phyloP scores from a whole-genome alignment of 2,329 filamentous ascomycete species.

The Trichoderma hamatum region DNA sequence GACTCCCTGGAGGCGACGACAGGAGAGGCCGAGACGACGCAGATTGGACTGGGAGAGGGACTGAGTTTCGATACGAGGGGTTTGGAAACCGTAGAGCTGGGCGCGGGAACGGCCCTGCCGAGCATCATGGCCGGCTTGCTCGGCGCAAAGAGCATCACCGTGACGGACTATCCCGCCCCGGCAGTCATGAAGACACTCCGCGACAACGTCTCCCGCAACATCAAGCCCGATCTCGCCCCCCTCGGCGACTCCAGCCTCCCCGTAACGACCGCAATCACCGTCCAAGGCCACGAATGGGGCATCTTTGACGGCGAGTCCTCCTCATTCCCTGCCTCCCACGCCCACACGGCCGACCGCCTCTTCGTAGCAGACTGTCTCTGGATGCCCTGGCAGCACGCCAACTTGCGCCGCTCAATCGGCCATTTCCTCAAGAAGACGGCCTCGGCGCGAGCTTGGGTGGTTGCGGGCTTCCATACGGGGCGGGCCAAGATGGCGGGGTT shows the following conservation, averaged over 20 bases:
- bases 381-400: constrained; percentile 74
- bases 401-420: constrained; percentile 62
- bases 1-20: constrained; percentile 41
- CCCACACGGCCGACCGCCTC: constrained; percentile 59
- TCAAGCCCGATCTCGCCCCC: constrained; percentile 43
- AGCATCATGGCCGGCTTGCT: constrained; percentile 53
- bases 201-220: constrained; percentile 59
- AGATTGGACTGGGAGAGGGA: constrained; percentile 18
- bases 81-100: constrained; percentile 63
- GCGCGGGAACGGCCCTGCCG: constrained; percentile 64
- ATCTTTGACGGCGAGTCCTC: constrained; percentile 38
- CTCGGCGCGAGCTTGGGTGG: constrained; percentile 61
- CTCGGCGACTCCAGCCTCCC: constrained; percentile 34
- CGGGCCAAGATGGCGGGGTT: constrained; percentile 67
- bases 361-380: constrained; percentile 75
- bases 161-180: constrained; percentile 69
- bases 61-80: constrained; percentile 52
- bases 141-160: constrained; percentile 55
- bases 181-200: constrained; percentile 61
- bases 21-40: constrained; percentile 4
- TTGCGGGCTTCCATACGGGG: constrained; percentile 74
- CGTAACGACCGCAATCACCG: constrained; percentile 38
- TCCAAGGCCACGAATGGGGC: constrained; percentile 69
- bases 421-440: constrained; percentile 57
- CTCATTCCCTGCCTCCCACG: constrained; percentile 21